Conservation (phyloP, 176 grass and related monocot species). For the Zea luxurians region DNA sequence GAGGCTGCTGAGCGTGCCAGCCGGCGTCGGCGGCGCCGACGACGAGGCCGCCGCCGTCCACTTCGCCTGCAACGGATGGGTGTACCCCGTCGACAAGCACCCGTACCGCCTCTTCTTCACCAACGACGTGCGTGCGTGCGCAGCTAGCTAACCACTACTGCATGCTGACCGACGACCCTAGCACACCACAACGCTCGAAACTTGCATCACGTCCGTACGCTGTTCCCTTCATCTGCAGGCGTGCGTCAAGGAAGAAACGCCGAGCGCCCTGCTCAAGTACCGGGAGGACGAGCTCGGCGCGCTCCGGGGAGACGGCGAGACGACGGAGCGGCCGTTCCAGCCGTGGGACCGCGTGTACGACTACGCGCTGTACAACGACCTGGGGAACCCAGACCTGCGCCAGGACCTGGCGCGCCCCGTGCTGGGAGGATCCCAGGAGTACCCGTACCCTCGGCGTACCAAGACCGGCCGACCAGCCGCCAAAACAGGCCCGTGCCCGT, state of each 20-base stretch:
- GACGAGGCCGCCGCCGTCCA: too few relatives aligned
- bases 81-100: too few relatives aligned
- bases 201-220: too few relatives aligned
- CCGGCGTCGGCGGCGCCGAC: too few relatives aligned
- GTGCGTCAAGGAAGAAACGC: slow-evolving; percentile 35
- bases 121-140: not conserved
- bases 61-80: too few relatives aligned
- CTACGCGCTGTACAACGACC: slow-evolving; percentile 57
- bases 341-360: slow-evolving; percentile 47
- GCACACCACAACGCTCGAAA: too few relatives aligned
- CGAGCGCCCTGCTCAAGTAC: slow-evolving; percentile 33
- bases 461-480: slow-evolving; percentile 29
- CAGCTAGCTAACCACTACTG: too few relatives aligned
- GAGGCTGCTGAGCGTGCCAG: too few relatives aligned
- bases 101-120: slow-evolving; percentile 13
- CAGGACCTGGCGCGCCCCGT: slow-evolving; percentile 32
- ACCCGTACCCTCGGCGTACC: slow-evolving; percentile 55
- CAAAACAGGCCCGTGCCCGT: too few relatives aligned
- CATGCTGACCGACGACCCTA: too few relatives aligned
- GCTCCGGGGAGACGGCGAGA: slow-evolving; percentile 38
- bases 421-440: slow-evolving; percentile 36
- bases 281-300: slow-evolving; percentile 50
- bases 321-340: slow-evolving; percentile 3
- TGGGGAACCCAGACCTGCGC: slow-evolving; percentile 38
- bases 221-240: slow-evolving; percentile 15